Evolutionary conservation across 2,329 filamentous ascomycete genomes (phyloP), one percentile per base, ranked within the genome.

Genomic region (Hirsutella rhossiliensis): DNA sequence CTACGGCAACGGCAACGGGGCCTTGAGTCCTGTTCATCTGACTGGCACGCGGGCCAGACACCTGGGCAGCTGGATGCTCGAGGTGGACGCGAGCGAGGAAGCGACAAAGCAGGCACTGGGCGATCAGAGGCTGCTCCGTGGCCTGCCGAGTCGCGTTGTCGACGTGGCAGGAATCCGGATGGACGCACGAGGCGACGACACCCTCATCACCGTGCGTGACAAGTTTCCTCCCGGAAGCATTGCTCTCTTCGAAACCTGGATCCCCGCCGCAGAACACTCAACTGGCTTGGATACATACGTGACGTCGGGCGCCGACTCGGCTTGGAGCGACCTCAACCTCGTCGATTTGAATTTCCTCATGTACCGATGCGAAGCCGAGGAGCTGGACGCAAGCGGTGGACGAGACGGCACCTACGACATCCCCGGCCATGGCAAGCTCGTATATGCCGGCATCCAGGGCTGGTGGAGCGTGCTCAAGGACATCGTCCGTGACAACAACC

Each of bases 371-470:
- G 89, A 97, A 48, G 79, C 87, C 3, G 92, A 98, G 62, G 94
- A 80, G 62, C 76, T 78, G 40, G 87, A 92, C 52, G 78, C 76
- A 7, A 95, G 84, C 50, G 75, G 74, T 42, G 87, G 87, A 4
- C 74, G 76, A 47, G 87, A 96, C 59, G 90, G 92, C n/a, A 81
- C 82, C 9, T 98, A 97, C 64, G 76, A 81, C 43, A 83, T 98
- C 50, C 92, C 92, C 2, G 81, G 82, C 1, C 72, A 88, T 57
- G 90, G 89, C 3, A 80, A 84, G 47, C 74, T 96, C 37, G 86
- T 96, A 2, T 98, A 97, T 62, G 90, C 90, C 47, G 92, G 92
- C 48, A 73, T 98, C n/a, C 92, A 98, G 62, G 94, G 94, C 32
- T 98, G 92, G 90, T 95, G 90, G 88, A 96, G 88, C 59, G 71